phyloP scores from a whole-genome alignment of 495 filamentous ascomycete species.

The Polyplosphaeria fusca region DNA sequence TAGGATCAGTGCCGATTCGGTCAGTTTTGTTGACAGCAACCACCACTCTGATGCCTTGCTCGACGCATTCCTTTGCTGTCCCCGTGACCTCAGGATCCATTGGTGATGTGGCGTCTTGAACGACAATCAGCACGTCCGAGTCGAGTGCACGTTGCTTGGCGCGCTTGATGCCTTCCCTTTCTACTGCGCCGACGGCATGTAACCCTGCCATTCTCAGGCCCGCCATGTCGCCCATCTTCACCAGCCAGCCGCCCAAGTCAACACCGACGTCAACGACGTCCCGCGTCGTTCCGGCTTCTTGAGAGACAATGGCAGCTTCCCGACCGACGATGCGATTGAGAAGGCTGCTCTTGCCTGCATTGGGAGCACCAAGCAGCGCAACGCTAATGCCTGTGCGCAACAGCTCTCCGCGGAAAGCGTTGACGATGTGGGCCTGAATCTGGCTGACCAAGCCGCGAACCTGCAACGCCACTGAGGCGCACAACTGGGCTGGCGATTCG shows the following conservation, averaged over 20 bases:
- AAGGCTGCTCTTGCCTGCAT: constrained; percentile 91
- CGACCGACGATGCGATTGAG: constrained; percentile 88
- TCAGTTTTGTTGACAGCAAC: constrained; percentile 85
- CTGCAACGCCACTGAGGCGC: constrained; percentile 62
- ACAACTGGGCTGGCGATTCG: constrained; percentile 70
- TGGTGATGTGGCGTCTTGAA: constrained; percentile 45
- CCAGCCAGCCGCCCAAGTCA: constrained; percentile 85
- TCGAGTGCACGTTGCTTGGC: constrained; percentile 76
- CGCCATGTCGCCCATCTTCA: constrained; percentile 87
- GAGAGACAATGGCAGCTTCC: constrained; percentile 91
- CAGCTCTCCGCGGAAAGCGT: constrained; percentile 79
- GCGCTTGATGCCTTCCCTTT: constrained; percentile 85
- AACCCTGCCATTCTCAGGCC: constrained; percentile 59
- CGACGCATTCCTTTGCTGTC: constrained; percentile 54
- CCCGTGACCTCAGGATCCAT: constrained; percentile 59
- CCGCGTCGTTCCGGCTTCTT: constrained; percentile 85
- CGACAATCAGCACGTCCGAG: constrained; percentile 81
- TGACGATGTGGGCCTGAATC: constrained; percentile 65
- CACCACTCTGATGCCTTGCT: constrained; percentile 58
- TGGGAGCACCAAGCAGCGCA: constrained; percentile 84
- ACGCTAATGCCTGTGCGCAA: constrained; percentile 82
- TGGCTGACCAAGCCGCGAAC: constrained; percentile 57
- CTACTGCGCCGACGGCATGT: constrained; percentile 62
- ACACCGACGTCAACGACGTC: constrained; percentile 92
- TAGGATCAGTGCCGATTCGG: constrained; percentile 41